Percentiles rank a stretch among this genome's conserved stretches.
phyloP scores from a whole-genome alignment of 2,329 filamentous ascomycete species.

The Xylaria sp. region DNA sequence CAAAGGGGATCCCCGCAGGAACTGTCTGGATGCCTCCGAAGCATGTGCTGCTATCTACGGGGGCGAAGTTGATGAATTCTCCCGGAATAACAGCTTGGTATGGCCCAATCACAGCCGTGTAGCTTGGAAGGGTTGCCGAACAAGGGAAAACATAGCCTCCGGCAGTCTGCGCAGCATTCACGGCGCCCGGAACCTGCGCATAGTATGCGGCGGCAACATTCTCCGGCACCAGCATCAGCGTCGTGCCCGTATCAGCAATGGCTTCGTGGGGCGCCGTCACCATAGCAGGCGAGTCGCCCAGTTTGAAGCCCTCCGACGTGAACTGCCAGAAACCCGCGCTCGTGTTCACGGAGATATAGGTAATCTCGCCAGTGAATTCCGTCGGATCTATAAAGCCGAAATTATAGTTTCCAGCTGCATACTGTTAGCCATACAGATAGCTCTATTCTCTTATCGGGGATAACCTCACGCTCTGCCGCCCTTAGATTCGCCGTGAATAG shows the following conservation, averaged over 20 bases:
- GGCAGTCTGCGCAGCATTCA: constrained; percentile 47
- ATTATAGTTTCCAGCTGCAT: constrained; percentile 44
- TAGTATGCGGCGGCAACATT: constrained; percentile 62
- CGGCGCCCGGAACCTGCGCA: constrained; percentile 56
- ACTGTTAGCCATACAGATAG: constrained; percentile 6
- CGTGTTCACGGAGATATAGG: constrained; percentile 60
- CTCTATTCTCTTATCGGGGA: background rate
- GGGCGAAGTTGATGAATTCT: constrained; percentile 52
- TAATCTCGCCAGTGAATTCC: constrained; percentile 63
- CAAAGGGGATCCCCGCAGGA: constrained; percentile 58
- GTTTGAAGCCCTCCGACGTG: constrained; percentile 58
- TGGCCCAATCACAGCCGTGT: constrained; percentile 37
- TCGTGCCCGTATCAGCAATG: constrained; percentile 69
- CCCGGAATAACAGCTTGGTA: constrained; percentile 39
- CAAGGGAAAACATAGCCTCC: constrained; percentile 65
- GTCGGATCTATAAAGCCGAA: constrained; percentile 57
- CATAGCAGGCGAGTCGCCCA: constrained; percentile 46
- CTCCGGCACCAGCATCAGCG: constrained; percentile 62
- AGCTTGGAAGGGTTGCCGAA: constrained; percentile 52
- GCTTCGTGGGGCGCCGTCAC: constrained; percentile 36
- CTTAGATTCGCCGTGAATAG: constrained; percentile 60
- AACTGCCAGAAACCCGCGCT: constrained; percentile 69
- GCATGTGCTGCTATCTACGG: constrained; percentile 58
- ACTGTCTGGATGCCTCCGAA: constrained; percentile 70
- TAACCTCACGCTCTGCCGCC: constrained; percentile 42